A percentile compares a stretch with the other conserved stretches of the same genome.
Evolutionary conservation across 192 early-diverging fungal genomes (phyloP).

Genomic region (Linnemannia elongata): DNA sequence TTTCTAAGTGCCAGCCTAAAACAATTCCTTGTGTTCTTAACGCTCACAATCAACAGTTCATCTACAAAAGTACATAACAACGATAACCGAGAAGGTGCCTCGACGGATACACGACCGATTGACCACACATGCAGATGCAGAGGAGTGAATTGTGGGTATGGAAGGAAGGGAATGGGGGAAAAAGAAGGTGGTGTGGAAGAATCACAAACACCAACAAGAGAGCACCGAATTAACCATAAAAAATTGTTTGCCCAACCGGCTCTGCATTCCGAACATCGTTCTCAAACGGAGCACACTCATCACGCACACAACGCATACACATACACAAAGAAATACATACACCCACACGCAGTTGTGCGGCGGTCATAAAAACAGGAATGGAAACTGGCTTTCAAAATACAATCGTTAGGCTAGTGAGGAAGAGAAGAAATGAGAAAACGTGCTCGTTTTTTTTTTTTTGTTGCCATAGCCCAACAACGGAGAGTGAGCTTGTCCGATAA

Average conservation of each 20-base stretch:
- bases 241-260: background rate
- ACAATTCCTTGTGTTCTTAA: background rate
- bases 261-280: constrained; percentile 1
- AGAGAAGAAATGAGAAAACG: background rate
- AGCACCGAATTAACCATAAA: background rate
- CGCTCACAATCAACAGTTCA: background rate
- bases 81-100: background rate
- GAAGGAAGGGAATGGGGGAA: background rate
- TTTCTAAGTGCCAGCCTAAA: background rate
- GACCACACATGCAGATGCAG: background rate
- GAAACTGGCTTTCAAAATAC: constrained; percentile 1
- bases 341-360: background rate
- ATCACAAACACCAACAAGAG: background rate
- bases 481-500: background rate
- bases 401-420: background rate
- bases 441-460: background rate
- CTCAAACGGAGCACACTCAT: background rate
- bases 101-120: background rate
- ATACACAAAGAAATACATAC: background rate
- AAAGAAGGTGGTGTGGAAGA: background rate
- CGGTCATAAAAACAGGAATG: background rate
- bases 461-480: background rate
- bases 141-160: background rate
- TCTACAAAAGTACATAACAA: background rate
- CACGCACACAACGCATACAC: background rate